Percentiles rank a stretch among this genome's conserved stretches.
These are phyloP conservation scores for Mortierella sp. DNA, from an alignment of 371 early-diverging fungal species.

Conservation along the genomic window DNA sequence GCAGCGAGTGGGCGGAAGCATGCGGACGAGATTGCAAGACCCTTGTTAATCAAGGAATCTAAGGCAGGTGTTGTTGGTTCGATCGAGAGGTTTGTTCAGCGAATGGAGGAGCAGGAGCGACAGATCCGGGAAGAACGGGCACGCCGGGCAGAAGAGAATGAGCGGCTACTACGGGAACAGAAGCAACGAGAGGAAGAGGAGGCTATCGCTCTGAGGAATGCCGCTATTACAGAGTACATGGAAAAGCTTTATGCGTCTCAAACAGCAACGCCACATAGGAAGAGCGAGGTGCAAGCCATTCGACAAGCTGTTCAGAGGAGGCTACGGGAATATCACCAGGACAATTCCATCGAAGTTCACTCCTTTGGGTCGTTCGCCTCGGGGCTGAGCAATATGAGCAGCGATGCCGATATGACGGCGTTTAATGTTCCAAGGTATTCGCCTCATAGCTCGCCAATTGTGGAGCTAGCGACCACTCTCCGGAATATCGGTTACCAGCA, in stretches of 20 bases:
- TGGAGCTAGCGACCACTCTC: background rate
- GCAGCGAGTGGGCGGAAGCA: background rate
- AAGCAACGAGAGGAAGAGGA: background rate
- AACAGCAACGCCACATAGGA: background rate
- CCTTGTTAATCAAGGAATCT: no score
- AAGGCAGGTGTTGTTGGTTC: no score
- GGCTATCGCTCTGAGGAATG: background rate
- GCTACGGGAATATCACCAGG: background rate
- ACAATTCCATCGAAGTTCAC: background rate
- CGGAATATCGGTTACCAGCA: background rate
- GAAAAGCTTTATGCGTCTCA: background rate
- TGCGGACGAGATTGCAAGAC: background rate
- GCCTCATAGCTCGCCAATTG: background rate
- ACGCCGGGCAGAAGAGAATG: background rate
- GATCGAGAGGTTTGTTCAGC: no score
- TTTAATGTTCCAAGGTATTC: background rate
- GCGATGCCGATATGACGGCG: conserved; percentile 11
- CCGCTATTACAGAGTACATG: background rate
- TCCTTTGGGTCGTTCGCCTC: conserved; percentile 3
- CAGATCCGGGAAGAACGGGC: no score
- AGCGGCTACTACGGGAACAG: background rate
- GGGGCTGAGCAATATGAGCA: background rate
- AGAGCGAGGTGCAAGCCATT: background rate
- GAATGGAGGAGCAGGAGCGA: no score
- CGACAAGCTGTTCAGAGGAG: background rate